Evolutionary conservation across 257 asterid species (phyloP), one percentile per base, ranked within the genome.

Genomic region (Jaltomata sinuosa): DNA sequence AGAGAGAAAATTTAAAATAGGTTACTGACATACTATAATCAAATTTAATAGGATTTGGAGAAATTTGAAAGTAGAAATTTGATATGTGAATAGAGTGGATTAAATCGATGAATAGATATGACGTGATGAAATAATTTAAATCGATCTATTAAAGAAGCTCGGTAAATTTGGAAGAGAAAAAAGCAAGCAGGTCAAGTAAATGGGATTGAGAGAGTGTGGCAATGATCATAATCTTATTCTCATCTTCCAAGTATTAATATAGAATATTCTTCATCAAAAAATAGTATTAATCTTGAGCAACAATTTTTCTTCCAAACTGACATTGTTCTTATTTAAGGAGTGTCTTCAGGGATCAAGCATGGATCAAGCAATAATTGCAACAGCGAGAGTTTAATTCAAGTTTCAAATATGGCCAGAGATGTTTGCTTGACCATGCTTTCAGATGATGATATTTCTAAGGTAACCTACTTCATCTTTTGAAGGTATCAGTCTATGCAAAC

Each of bases 361-460:
- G 84, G 79, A 84, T 27, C 92, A n/a, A 52, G n/a, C n/a, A n/a
- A n/a, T n/a, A n/a, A n/a, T n/a, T n/a, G n/a, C n/a, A n/a, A 83
- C 49, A 50, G 42, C 11, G 94, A 90, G 84, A 87, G 54, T 79
- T 27, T 82, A 67, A 89, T 91, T 84, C 80, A 84, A 52, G 64
- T 89, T 82, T 88, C 94, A 84, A 80, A 69, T 62, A 62, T 85
- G 88, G 87, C 89, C 80, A 52, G 79, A 62, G 95, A 89, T 87
- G 79, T 89, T 53, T 19, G 82, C 84, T 80, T 85, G 38, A 83
- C 61, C 83, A 49, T 76, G 88, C 89, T 93, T 81, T 87, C 93
- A 19, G 92, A 90, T 83, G 85, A 16, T 71, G 89, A 90, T 82
- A 36, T 89, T 85, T 76, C 86, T 2, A 83, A 86, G 94, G 97